Base-by-base conservation (phyloP, 108 stramenopile species). In the Pseudonitzschia multiseries region DNA sequence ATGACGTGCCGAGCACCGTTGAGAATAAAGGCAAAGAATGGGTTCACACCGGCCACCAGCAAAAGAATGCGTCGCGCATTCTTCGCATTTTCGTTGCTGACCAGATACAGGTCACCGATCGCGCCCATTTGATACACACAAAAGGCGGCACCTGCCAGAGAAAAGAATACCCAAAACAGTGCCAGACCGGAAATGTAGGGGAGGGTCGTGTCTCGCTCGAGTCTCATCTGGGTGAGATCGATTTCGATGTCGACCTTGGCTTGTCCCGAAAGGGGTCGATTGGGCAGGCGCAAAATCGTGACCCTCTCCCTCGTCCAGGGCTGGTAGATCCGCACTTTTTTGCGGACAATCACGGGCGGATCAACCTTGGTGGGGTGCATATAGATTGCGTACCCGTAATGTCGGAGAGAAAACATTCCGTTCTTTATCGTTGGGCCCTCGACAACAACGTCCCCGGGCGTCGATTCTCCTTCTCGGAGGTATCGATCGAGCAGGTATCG, bases 201-300 rank as follows among this genome's bases (percentile, higher is more conserved):
- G 56, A 36, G 57, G 44, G 32, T 62, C 43, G 48, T 75, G 53
- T 73, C 71, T 54, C 73, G 72, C 33, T 83, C 81, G 32, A 59
- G 62, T 48, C 82, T 83, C 57, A 77, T 69, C 26, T 63, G 57
- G 22, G 68, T 78, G 64, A 87, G 75, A 68, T 90, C 89, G 21
- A 86, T 86, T 65, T 91, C 87, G 71, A 91, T 73, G 61, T 91
- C 90, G 46, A 65, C 73, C 81, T 88, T 91, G 29, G 87, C 73
- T 68, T 88, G 87, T 4, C 87, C 90, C 17, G 86, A 87, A 6
- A 80, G 72, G 1, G 90, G 90, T 72, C 81, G 77, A 29, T 77
- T 62, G 18, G 84, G 86, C 26, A 91, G 68, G 29, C 81, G 75
- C 64, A 88, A 40, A 61, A 91, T 80, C 17, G 81, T 71, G 24